Base-by-base conservation (phyloP, 495 filamentous ascomycete genomes). In the Hapsidospora chrysogenum region DNA sequence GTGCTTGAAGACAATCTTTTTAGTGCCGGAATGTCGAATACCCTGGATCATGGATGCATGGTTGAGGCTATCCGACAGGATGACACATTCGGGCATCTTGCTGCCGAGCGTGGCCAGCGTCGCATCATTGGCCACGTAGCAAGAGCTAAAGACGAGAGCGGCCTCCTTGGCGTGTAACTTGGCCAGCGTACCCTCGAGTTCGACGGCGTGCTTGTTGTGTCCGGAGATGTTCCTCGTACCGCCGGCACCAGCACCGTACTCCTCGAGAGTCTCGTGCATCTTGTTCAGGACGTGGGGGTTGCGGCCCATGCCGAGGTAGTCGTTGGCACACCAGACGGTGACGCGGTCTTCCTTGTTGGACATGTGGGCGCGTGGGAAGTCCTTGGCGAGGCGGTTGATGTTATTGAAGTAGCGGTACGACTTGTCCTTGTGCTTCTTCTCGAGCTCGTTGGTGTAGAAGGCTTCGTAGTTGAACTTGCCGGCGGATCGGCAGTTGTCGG, bases 351-450 rank as follows among this genome's bases (percentile, higher is more conserved):
- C 80, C 45, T 70, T 70, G 30, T 63, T 76, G 10, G 85, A 68
- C 60, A 89, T 89, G 54, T 97, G 89, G 13, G 89, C 89, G 27
- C 80, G 81, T 16, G 89, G 89, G 48, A 97, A 97, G 41, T 96
- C 83, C 60, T 92, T 78, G 38, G 92, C 89, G 39, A 97, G 67
- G 16, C 89, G 83, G 52, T 97, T 97, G 75, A 97, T 97, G 65
- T 97, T 97, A 66, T 97, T 97, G 72, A 97, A 97, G 65, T 97
- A 96, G 46, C 89, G 83, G 64, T 97, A 97, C 25, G 84, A 92
- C 63, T 93, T 95, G 67, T 97, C 92, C 66, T 93, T 85, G 72
- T 92, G 92, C 60, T 97, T 97, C 75, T 94, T 96, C 45, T 92
- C 84, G 39, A 97, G 60, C 52, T 97, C 87, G 27, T 56, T 57